Percentiles rank a stretch among this genome's conserved stretches.
Conservation (phyloP, 108 stramenopile species). For the Discostella stelligeroides region DNA sequence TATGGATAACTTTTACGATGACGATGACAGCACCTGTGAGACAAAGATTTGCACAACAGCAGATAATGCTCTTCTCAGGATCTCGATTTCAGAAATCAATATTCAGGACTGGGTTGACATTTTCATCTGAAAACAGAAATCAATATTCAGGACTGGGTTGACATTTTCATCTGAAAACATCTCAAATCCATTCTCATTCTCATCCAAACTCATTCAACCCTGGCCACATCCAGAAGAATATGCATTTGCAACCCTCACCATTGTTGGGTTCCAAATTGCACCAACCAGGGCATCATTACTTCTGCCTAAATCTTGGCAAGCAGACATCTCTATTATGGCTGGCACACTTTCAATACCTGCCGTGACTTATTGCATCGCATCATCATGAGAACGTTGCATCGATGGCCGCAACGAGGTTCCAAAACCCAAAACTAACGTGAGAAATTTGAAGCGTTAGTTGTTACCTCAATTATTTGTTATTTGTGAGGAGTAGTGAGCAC, state of each 20-base stretch:
- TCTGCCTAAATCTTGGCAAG: constrained; percentile 46
- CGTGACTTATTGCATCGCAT: not conserved
- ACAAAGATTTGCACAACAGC: constrained; percentile 50
- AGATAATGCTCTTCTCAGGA: constrained; percentile 59
- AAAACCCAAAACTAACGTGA: too few relatives aligned
- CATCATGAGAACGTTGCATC: constrained; percentile 15
- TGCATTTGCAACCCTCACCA: constrained; percentile 46
- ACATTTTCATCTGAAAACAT: constrained; percentile 7
- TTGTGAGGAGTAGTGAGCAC: too few relatives aligned
- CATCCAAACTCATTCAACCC: constrained; percentile 24
- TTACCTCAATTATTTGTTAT: too few relatives aligned
- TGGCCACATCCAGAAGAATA: not conserved
- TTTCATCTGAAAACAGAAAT: constrained; percentile 33
- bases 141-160: constrained; percentile 19
- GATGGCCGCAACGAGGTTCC: constrained; percentile 22
- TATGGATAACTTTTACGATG: constrained; percentile 2
- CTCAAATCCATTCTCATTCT: constrained; percentile 59
- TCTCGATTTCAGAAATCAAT: constrained; percentile 58
- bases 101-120: not conserved
- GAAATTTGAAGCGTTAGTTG: too few relatives aligned
- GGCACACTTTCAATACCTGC: constrained; percentile 2
- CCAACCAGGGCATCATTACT: constrained; percentile 46
- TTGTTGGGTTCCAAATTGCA: constrained; percentile 46
- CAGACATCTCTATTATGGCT: constrained; percentile 49
- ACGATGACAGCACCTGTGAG: not conserved